Conservation (phyloP, 1,139 yeast genomes). For the Suhomyces anneliseae region DNA sequence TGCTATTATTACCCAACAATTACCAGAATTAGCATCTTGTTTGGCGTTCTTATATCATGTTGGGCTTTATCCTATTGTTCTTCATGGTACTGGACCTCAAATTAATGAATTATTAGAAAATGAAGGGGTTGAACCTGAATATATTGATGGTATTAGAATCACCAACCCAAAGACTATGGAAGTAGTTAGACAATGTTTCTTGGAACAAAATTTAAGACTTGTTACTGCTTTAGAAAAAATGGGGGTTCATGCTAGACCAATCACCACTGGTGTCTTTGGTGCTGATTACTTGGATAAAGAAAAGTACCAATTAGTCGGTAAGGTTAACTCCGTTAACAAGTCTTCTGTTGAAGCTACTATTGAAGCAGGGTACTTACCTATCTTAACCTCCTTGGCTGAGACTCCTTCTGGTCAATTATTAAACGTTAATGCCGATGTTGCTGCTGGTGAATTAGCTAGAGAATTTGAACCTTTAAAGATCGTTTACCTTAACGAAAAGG, state of each 20-base stretch:
- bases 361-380: constrained; percentile 94
- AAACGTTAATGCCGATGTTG: constrained; percentile 97
- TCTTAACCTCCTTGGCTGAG: constrained; percentile 93
- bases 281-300: constrained; percentile 91
- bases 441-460: constrained; percentile 97
- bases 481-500: constrained; percentile 94
- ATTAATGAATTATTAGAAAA: constrained; percentile 90
- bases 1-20: constrained; percentile 93
- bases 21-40: constrained; percentile 92
- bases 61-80: constrained; percentile 92
- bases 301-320: constrained; percentile 91
- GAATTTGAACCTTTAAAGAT: constrained; percentile 96
- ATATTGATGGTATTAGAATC: constrained; percentile 94
- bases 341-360: constrained; percentile 93
- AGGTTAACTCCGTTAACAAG: constrained; percentile 81
- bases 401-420: constrained; percentile 94
- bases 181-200: constrained; percentile 90
- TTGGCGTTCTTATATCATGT: constrained; percentile 95
- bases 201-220: constrained; percentile 89
- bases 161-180: constrained; percentile 95
- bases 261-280: constrained; percentile 94
- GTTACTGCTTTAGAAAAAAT: constrained; percentile 94
- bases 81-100: constrained; percentile 99
- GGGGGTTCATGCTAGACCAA: constrained; percentile 98
- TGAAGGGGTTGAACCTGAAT: constrained; percentile 94